Base-by-base conservation (phyloP, 805 yeast genomes). In the Tetrapisispora nanseiensis region DNA sequence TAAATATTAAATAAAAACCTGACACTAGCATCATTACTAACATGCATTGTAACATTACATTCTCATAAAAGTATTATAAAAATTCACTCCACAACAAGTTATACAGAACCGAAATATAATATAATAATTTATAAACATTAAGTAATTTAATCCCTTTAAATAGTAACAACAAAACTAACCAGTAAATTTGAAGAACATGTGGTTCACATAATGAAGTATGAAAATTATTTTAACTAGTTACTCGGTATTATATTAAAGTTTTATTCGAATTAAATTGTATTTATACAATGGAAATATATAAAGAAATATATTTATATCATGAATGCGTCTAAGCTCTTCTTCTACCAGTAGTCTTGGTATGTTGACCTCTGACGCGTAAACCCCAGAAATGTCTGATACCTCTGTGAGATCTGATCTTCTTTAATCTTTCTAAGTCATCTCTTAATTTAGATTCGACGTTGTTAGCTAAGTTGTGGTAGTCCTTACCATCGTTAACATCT, bases 301-400 rank as follows among this genome's bases (percentile, higher is more conserved):
- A 21, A 12, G 21, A 30, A 15, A 24, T 35, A 34, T 34, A 24
- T 26, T 24, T 22, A 18, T 37, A 29, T 29, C 15, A 29, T 29
- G 19, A 37, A 30, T 18, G 18, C 15, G 49, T 52, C 56, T 61
- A 62, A 56, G 52, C 51, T 62, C 65, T 70, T 75, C 95, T 89
- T 80, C 98, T 87, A 73, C 97, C 95, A 66, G 99, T 92, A 72
- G 98, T 90, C 84, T 92, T 92, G 82, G 99, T 92, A 80, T 92
- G 99, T 81, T 92, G 98, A 78, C 98, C 98, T 82, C 98, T 87
- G 74, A 94, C 98, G 80, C 92, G 92, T 72, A 92, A 78, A 72
- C 97, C 97, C 97, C 97, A 92, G 90, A 82, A 89, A 82, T 92
- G 99, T 83, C 99, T 87, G 74, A 92, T 83, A 90, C 99, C 99